Conservation (phyloP, 495 filamentous ascomycete species). For the Neurospora discreta region DNA sequence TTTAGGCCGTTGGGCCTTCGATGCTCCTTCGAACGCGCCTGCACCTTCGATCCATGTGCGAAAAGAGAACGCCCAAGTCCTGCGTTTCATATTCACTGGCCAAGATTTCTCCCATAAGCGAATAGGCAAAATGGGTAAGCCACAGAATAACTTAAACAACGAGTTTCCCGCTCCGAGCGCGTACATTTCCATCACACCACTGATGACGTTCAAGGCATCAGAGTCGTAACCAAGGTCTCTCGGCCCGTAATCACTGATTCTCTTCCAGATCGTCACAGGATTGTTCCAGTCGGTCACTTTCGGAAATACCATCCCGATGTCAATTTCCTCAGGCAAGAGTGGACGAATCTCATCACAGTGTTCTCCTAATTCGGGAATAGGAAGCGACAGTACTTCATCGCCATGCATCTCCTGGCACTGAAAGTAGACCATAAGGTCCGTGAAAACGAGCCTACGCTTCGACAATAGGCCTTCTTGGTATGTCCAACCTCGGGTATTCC, state of each 20-base stretch:
- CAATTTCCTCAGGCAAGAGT: rapidly evolving
- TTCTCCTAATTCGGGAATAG: neutral
- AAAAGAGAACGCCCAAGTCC: neutral
- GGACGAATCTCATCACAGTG: neutral
- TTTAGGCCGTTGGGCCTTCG: too few relatives aligned
- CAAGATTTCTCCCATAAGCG: neutral
- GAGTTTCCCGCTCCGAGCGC: neutral
- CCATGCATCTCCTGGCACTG: slow-evolving; percentile 20
- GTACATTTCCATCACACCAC: neutral
- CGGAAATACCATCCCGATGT: neutral
- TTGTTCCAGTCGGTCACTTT: neutral
- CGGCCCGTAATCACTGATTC: neutral
- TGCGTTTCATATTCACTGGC: too few relatives aligned
- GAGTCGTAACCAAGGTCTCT: neutral
- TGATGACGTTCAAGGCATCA: slow-evolving; percentile 1
- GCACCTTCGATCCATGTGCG: neutral
- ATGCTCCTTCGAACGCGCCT: neutral
- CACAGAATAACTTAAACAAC: neutral
- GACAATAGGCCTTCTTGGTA: slow-evolving; percentile 31
- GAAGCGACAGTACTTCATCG: slow-evolving; percentile 2
- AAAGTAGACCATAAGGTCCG: slow-evolving; percentile 23
- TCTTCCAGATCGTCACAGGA: neutral
- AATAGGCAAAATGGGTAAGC: neutral
- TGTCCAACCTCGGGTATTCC: slow-evolving; percentile 31
- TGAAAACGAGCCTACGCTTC: slow-evolving; percentile 9